Evolutionary conservation across 2,329 filamentous ascomycete species (phyloP).

Genomic region (Sphaerostilbella broomeana): DNA sequence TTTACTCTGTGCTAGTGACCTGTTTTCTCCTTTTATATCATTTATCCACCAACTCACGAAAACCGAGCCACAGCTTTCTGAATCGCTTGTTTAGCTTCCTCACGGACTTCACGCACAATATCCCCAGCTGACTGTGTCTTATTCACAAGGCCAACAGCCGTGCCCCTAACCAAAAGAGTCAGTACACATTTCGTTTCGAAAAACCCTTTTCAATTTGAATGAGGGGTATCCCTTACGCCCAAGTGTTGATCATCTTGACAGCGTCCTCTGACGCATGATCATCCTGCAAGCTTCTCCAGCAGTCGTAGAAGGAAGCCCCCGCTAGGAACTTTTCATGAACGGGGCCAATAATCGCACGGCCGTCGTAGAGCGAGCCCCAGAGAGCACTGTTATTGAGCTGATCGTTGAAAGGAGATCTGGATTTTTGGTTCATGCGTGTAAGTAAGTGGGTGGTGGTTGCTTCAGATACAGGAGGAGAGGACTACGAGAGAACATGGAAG

Average conservation of each 20-base stretch:
- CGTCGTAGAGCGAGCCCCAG: constrained; percentile 39
- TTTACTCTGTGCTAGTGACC: too few species aligned
- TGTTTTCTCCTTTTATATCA: too few species aligned
- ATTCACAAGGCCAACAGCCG: constrained; percentile 40
- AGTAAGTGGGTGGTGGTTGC: background rate
- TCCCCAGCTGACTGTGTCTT: constrained; percentile 34
- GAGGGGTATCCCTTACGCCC: too few species aligned
- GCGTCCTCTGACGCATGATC: constrained; percentile 30
- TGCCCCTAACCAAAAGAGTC: constrained; percentile 26
- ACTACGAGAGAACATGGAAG: too few species aligned
- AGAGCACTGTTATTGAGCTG: constrained; percentile 30
- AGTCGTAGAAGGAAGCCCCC: constrained; percentile 37
- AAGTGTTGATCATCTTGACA: constrained; percentile 28
- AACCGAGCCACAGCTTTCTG: constrained; percentile 20
- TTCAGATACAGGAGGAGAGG: too few species aligned
- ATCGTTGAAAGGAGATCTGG: constrained; percentile 37
- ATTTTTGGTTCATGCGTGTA: background rate
- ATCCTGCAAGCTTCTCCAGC: constrained; percentile 31
- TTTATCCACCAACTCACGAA: too few species aligned
- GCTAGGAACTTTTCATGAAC: constrained; percentile 34
- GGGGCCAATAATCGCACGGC: constrained; percentile 34
- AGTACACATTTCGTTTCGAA: constrained; percentile 2
- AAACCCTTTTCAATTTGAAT: too few species aligned
- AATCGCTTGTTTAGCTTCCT: constrained; percentile 31
- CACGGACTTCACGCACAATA: constrained; percentile 36